Percentiles rank a stretch among this genome's conserved stretches.
These are phyloP conservation scores for Echium plantagineum DNA, from an alignment of 257 asterid genomes.

Conservation along the genomic window DNA sequence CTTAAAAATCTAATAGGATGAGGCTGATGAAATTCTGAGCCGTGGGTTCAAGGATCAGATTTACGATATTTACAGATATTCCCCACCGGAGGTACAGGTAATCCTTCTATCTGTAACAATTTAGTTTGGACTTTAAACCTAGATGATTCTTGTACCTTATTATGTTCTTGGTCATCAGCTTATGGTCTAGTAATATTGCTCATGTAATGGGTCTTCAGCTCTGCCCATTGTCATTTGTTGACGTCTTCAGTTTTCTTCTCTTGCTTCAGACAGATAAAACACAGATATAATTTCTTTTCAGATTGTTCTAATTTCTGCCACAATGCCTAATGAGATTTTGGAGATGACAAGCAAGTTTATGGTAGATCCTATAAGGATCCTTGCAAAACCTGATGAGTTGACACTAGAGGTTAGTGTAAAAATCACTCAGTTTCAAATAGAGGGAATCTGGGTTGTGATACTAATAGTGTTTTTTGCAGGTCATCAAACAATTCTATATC, in stretches of 20 bases:
- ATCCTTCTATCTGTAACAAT: no score
- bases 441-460: constrained; percentile 1
- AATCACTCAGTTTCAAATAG: background rate
- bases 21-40: constrained; percentile 98
- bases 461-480: constrained; percentile 32
- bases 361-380: constrained; percentile 97
- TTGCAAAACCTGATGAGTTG: constrained; percentile 98
- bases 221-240: background rate
- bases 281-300: constrained; percentile 18
- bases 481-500: constrained; percentile 93
- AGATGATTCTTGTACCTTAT: no score
- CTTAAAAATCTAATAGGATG: constrained; percentile 44
- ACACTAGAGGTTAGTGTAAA: constrained; percentile 62
- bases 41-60: constrained; percentile 98
- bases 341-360: constrained; percentile 97
- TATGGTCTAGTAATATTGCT: no score
- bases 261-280: background rate
- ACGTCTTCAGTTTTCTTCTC: background rate
- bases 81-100: constrained; percentile 98
- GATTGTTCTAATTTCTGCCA: constrained; percentile 93
- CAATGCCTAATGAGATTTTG: constrained; percentile 93
- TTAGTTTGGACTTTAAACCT: no score
- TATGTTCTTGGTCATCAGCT: no score
- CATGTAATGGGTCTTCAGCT: no score
- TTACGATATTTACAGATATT: constrained; percentile 94